Evolutionary conservation across 331 rosid species (phyloP).

Genomic region (Telfairia occidentalis): DNA sequence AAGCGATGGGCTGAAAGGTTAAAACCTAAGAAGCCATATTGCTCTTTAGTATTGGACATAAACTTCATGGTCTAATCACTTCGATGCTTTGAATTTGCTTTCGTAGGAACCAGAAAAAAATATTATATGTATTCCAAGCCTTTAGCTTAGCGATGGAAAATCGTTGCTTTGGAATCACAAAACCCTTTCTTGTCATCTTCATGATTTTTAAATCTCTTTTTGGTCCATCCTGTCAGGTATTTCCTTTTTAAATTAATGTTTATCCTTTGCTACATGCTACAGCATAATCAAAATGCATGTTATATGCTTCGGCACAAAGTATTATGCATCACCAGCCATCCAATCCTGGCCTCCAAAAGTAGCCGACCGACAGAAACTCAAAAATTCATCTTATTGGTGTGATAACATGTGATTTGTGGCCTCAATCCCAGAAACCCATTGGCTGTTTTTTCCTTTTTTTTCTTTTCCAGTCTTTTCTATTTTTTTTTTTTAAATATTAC

Average conservation of each 20-base stretch:
- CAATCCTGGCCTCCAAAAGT: conserved; percentile 64
- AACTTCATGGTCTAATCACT: conserved; percentile 41
- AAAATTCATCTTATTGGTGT: conserved; percentile 55
- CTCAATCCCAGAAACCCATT: conserved; percentile 51
- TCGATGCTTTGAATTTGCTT: conserved; percentile 18
- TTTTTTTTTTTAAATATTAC: conserved; percentile 6
- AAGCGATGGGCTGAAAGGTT: conserved; percentile 94
- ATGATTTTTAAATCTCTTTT: conserved; percentile 10
- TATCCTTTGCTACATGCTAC: conserved; percentile 17
- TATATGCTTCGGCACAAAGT: conserved; percentile 14
- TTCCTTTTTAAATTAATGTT: conserved; percentile 11
- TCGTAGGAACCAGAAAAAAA: conserved; percentile 14
- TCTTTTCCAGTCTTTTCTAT: conserved; percentile 1
- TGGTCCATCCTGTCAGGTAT: conserved; percentile 15
- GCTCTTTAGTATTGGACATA: conserved; percentile 52
- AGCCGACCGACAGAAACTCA: conserved; percentile 48
- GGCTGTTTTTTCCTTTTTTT: conserved; percentile 37
- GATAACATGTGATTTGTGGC: conserved; percentile 80
- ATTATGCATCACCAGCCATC: conserved; percentile 24
- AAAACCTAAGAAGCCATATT: conserved; percentile 36
- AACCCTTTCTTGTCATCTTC: conserved; percentile 12
- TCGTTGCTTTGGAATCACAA: conserved; percentile 43
- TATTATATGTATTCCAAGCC: conserved; percentile 9
- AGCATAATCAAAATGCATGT: conserved; percentile 14
- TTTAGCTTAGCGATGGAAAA: conserved; percentile 19